Conservation (phyloP, 257 asterid species). For the Rauvolfia tetraphylla region DNA sequence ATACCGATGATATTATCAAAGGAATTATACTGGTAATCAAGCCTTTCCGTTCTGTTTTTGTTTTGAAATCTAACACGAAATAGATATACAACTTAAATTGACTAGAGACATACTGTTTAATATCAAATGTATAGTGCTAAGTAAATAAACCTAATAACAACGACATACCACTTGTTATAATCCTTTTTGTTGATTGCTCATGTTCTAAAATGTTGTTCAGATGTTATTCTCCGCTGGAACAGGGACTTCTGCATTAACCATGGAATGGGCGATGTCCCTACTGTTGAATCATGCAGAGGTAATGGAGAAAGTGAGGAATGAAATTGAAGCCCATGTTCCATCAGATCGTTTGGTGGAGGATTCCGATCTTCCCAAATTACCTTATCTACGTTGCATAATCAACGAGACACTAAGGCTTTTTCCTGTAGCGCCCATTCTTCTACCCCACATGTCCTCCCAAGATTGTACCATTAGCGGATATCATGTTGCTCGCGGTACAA, state of each 20-base stretch:
- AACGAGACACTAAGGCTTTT: slow-evolving; percentile 34
- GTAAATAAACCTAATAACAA: too few relatives aligned
- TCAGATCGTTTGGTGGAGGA: slow-evolving; percentile 17
- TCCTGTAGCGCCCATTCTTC: slow-evolving; percentile 35
- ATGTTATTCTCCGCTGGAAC: slow-evolving; percentile 27
- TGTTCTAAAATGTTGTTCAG: background rate
- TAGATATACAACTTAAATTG: too few relatives aligned
- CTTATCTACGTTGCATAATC: slow-evolving; percentile 33
- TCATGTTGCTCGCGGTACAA: slow-evolving; percentile 22
- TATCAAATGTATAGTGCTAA: too few relatives aligned
- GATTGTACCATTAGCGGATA: slow-evolving; percentile 27
- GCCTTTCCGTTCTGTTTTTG: too few relatives aligned
- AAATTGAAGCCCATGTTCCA: slow-evolving; percentile 19
- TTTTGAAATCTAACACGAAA: too few relatives aligned
- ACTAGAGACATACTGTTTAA: too few relatives aligned
- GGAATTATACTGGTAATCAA: slow-evolving; percentile 22
- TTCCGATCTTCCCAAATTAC: slow-evolving; percentile 30
- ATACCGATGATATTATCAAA: slow-evolving; percentile 22
- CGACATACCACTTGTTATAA: too few relatives aligned
- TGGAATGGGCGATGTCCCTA: slow-evolving; percentile 39
- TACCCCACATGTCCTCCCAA: slow-evolving; percentile 30
- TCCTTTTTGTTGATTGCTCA: too few relatives aligned
- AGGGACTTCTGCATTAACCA: slow-evolving; percentile 29
- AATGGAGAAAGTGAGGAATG: slow-evolving; percentile 18
- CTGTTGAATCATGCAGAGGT: slow-evolving; percentile 27